Evolutionary conservation across 768 basidiomycete genomes (phyloP).

Genomic region (Mycena latifolia): DNA sequence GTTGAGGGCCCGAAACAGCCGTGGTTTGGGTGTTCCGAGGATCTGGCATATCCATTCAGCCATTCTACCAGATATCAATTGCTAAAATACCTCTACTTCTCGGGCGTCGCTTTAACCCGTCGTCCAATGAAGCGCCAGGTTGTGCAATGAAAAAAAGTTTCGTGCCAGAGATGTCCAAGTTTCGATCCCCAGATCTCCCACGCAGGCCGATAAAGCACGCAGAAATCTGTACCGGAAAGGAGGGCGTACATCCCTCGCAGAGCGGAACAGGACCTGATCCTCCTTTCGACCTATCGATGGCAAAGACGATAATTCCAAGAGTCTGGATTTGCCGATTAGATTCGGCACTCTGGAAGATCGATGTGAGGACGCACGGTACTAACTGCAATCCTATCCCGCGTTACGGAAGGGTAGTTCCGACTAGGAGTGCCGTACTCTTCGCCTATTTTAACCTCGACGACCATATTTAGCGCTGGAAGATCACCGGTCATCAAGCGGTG

Average conservation of each 20-base stretch:
- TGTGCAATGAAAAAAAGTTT: conserved; percentile 8
- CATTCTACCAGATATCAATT: background rate
- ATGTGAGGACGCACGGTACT: conserved; percentile 3
- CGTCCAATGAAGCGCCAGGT: background rate
- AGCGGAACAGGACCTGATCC: background rate
- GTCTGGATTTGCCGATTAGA: background rate
- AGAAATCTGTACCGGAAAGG: background rate
- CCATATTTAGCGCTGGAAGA: background rate
- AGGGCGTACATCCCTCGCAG: background rate
- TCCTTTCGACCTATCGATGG: background rate
- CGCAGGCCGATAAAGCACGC: background rate
- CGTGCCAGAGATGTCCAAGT: background rate
- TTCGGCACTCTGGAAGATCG: background rate
- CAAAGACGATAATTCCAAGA: conserved; percentile 5
- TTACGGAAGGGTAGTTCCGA: background rate
- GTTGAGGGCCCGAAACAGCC: no score
- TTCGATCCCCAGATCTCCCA: background rate
- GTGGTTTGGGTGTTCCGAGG: no score
- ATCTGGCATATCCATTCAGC: no score
- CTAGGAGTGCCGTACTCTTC: background rate
- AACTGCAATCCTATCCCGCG: conserved; percentile 13
- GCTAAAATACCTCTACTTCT: background rate
- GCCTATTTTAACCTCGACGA: conserved; percentile 6
- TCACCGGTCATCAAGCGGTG: background rate
- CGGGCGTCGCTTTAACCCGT: background rate